Evolutionary conservation across 129 eudicot genomes (phyloP).

Genomic region (Heracleum sosnowskyi): DNA sequence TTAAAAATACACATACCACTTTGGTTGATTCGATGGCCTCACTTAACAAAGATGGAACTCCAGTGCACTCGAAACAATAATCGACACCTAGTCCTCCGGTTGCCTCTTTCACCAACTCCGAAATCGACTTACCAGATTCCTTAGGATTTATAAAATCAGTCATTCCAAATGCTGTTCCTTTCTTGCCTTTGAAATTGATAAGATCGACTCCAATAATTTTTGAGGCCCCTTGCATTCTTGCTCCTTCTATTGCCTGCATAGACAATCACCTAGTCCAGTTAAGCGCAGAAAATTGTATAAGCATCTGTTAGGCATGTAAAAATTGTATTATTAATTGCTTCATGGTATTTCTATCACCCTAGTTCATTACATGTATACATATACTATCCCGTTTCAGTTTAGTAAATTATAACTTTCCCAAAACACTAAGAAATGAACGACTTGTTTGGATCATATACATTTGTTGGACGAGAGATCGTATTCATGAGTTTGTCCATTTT

Average conservation of each 20-base stretch:
- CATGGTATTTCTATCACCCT: too few species aligned
- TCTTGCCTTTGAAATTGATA: conserved; percentile 4
- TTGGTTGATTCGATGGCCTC: conserved; percentile 28
- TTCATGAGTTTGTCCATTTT: too few species aligned
- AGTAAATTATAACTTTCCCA: too few species aligned
- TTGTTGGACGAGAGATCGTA: too few species aligned
- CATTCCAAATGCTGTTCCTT: conserved; percentile 25
- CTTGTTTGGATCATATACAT: too few species aligned
- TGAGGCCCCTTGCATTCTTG: conserved; percentile 25
- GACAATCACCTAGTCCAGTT: background rate
- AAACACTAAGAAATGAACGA: too few species aligned
- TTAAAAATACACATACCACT: conserved; percentile 12
- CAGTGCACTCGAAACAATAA: conserved; percentile 31
- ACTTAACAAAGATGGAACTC: conserved; percentile 13
- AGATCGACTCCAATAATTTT: conserved; percentile 25
- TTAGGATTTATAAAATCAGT: conserved; percentile 29
- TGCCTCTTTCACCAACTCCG: conserved; percentile 21
- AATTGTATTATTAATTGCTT: too few species aligned
- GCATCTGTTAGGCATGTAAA: too few species aligned
- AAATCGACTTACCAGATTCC: conserved; percentile 14
- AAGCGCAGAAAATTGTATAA: too few species aligned
- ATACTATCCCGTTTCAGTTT: too few species aligned
- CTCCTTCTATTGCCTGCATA: conserved; percentile 26
- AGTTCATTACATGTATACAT: too few species aligned
- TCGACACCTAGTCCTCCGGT: conserved; percentile 28